Evolutionary conservation across 768 basidiomycete species (phyloP).

Genomic region (Galerina sulciceps): DNA sequence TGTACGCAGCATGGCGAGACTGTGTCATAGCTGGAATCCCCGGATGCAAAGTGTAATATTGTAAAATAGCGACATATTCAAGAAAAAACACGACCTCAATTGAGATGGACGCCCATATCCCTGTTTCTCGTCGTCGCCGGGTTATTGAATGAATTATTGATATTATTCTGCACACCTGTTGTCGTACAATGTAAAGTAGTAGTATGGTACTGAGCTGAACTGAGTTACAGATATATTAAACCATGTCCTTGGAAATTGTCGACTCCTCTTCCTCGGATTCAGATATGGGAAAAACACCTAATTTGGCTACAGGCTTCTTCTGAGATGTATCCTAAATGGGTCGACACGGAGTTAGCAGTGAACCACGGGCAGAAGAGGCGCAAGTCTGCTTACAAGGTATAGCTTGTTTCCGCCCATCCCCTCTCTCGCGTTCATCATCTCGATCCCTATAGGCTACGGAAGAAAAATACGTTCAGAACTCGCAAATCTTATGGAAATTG

Average conservation of each 20-base stretch:
- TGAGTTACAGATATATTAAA: not conserved
- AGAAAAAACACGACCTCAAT: no score
- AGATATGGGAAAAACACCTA: conserved; percentile 11
- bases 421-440: not conserved
- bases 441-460: not conserved
- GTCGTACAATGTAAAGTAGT: not conserved
- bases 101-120: no score
- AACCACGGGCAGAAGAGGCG: not conserved
- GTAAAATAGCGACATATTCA: not conserved
- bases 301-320: not conserved
- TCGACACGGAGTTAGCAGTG: not conserved
- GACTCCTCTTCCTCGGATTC: conserved; percentile 10
- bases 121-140: not conserved
- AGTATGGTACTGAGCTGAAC: not conserved
- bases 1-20: conserved; percentile 45
- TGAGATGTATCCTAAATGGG: conserved; percentile 6
- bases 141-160: not conserved
- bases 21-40: conserved; percentile 28
- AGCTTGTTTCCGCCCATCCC: not conserved
- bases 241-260: not conserved
- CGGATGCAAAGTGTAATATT: conserved; percentile 16
- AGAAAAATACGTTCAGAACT: not conserved
- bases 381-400: not conserved
- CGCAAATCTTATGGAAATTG: not conserved
- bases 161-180: not conserved